Percentiles rank a stretch among this genome's conserved stretches.
phyloP scores from a whole-genome alignment of 177 flowering plant species.

The Vitis hybrid region DNA sequence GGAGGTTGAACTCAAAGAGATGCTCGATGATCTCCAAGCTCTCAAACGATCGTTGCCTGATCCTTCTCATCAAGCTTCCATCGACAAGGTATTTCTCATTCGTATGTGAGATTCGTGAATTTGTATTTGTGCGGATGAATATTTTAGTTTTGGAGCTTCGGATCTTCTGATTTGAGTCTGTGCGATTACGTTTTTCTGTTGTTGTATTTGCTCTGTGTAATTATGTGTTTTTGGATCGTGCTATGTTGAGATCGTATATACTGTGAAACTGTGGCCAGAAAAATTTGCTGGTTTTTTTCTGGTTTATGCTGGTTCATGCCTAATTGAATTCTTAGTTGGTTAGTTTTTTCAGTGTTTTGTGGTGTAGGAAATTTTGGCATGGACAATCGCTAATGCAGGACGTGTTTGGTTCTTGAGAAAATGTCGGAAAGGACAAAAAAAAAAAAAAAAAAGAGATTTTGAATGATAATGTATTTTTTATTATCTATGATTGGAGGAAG shows the following conservation, averaged over 20 bases:
- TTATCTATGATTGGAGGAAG: background rate
- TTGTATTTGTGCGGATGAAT: background rate
- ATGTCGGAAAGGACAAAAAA: too few species aligned
- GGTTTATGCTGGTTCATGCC: background rate
- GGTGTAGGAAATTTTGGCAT: background rate
- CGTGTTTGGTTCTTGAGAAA: background rate
- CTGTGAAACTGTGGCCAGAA: too few species aligned
- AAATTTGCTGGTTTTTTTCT: too few species aligned
- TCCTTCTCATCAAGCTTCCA: conserved; percentile 38
- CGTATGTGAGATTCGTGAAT: background rate
- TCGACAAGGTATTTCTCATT: conserved; percentile 41
- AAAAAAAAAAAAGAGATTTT: too few species aligned
- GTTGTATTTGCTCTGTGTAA: too few species aligned
- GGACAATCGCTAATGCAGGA: background rate
- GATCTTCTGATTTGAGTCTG: too few species aligned
- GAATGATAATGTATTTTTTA: too few species aligned
- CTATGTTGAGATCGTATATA: too few species aligned
- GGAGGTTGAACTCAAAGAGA: conserved; percentile 66
- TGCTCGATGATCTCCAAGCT: conserved; percentile 51
- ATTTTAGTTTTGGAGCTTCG: too few species aligned
- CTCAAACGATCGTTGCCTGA: conserved; percentile 52
- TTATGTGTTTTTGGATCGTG: too few species aligned
- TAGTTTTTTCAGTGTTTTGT: background rate
- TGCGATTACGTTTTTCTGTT: too few species aligned
- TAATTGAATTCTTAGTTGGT: background rate